Percentiles rank a stretch among this genome's conserved stretches.
phyloP scores from a whole-genome alignment of 2,329 filamentous ascomycete genomes.

The Trichophyton equinum region DNA sequence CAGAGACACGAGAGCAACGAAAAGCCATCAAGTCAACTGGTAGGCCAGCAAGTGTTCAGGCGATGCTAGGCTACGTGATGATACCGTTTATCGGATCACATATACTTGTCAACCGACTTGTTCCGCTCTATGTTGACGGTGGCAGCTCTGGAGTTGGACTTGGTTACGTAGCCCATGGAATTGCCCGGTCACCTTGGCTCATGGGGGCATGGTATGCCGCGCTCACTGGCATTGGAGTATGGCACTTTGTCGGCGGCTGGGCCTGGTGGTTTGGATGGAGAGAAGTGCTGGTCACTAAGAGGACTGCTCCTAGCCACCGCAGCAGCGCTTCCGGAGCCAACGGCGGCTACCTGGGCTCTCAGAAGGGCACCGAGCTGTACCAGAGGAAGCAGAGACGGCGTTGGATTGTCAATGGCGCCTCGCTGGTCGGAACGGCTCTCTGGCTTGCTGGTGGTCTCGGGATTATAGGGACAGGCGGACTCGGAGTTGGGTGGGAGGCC shows the following conservation, averaged over 20 bases:
- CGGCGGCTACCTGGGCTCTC: conserved; percentile 23
- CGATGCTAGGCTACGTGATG: conserved; percentile 59
- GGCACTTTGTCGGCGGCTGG: conserved; percentile 73
- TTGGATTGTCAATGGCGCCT: conserved; percentile 57
- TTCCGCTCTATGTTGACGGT: conserved; percentile 66
- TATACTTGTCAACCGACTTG: conserved; percentile 58
- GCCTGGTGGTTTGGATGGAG: conserved; percentile 63
- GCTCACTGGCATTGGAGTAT: conserved; percentile 54
- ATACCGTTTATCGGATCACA: conserved; percentile 56
- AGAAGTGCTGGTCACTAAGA: conserved; percentile 25
- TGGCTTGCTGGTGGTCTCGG: conserved; percentile 76
- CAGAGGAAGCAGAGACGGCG: conserved; percentile 50
- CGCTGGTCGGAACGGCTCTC: conserved; percentile 45
- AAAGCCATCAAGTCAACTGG: conserved; percentile 17
- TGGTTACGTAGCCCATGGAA: conserved; percentile 73
- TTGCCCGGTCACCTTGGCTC: conserved; percentile 55
- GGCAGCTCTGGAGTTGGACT: conserved; percentile 78
- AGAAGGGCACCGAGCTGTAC: conserved; percentile 42
- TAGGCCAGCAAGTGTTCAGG: conserved; percentile 57
- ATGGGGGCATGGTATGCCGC: conserved; percentile 58
- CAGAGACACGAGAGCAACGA: conserved; percentile 44
- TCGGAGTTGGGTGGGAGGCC: conserved; percentile 64
- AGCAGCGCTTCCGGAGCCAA: conserved; percentile 16
- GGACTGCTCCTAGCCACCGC: conserved; percentile 15
- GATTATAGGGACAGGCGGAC: conserved; percentile 59